Evolutionary conservation across 495 filamentous ascomycete species (phyloP).

Genomic region (Staphylotrichum tortipilum): DNA sequence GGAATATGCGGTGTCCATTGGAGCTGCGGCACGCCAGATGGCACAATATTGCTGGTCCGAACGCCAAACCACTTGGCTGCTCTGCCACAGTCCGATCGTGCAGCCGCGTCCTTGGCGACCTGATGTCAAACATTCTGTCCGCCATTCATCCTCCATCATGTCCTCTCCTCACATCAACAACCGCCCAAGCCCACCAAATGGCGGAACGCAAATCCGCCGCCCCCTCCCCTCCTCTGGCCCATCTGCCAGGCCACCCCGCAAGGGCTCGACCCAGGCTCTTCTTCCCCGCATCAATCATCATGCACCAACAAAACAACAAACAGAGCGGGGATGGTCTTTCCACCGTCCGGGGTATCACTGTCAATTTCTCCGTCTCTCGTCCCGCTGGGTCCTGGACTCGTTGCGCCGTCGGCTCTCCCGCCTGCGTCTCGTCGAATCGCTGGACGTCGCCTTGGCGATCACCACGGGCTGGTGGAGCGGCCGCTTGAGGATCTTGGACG

Average conservation of each 20-base stretch:
- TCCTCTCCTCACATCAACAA: slow-evolving; percentile 6
- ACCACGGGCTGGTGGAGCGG: slow-evolving; percentile 47
- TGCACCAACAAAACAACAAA: slow-evolving; percentile 11
- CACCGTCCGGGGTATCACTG: slow-evolving; percentile 6
- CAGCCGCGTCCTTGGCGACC: slow-evolving; percentile 17
- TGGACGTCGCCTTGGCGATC: slow-evolving; percentile 35
- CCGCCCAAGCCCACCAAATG: slow-evolving; percentile 9
- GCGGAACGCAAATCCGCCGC: too few relatives aligned
- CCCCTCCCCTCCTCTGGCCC: too few relatives aligned
- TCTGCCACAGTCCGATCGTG: slow-evolving; percentile 20
- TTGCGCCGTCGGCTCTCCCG: slow-evolving; percentile 22
- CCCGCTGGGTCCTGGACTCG: slow-evolving; percentile 16
- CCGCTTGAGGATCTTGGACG: slow-evolving; percentile 43
- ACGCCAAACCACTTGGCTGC: slow-evolving; percentile 6
- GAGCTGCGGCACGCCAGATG: slow-evolving; percentile 38
- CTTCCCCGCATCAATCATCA: slow-evolving; percentile 13
- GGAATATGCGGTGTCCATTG: slow-evolving; percentile 25
- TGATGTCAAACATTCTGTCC: slow-evolving; percentile 13
- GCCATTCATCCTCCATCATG: slow-evolving; percentile 15
- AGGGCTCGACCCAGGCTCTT: not conserved
- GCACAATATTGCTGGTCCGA: slow-evolving; percentile 38
- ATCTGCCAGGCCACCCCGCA: too few relatives aligned
- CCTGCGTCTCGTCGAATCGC: slow-evolving; percentile 22
- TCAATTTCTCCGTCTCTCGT: slow-evolving; percentile 22
- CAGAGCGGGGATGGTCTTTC: not conserved